These are phyloP conservation scores for Colletotrichum incanum DNA, from an alignment of 2,329 filamentous ascomycete species.

Conservation along the genomic window DNA sequence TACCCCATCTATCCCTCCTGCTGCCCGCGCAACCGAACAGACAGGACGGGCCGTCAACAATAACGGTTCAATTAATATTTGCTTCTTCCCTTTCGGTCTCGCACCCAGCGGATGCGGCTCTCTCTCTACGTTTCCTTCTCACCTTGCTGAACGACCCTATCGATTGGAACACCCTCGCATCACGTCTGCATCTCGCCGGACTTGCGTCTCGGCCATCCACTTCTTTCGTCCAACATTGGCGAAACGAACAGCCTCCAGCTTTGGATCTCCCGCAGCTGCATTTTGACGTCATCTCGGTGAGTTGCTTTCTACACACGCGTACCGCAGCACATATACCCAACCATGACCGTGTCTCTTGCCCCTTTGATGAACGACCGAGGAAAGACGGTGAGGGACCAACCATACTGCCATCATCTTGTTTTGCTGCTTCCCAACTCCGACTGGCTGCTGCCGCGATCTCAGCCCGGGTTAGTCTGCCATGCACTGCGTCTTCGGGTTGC, in stretches of 20 bases:
- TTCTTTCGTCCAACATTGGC: slow-evolving; percentile 16
- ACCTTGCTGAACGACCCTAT: slow-evolving; percentile 13
- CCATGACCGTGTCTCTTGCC: slow-evolving; percentile 17
- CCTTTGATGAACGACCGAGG: slow-evolving; percentile 12
- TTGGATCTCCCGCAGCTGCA: slow-evolving; percentile 11
- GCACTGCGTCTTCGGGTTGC: slow-evolving; percentile 19
- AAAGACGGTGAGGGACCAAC: slow-evolving; percentile 32
- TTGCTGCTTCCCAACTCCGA: slow-evolving; percentile 5
- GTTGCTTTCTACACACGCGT: slow-evolving; percentile 14
- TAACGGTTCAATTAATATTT: slow-evolving; percentile 26
- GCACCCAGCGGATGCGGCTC: slow-evolving; percentile 24
- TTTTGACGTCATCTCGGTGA: slow-evolving; percentile 43
- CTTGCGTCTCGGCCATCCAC: slow-evolving; percentile 10
- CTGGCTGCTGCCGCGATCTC: slow-evolving; percentile 25
- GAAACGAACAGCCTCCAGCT: slow-evolving; percentile 16
- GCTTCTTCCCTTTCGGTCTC: slow-evolving; percentile 26
- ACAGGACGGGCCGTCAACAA: slow-evolving; percentile 38
- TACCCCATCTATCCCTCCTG: slow-evolving; percentile 36
- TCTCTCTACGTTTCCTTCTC: neutral
- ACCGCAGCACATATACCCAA: slow-evolving; percentile 27
- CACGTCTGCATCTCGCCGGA: slow-evolving; percentile 11
- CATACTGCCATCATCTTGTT: slow-evolving; percentile 8
- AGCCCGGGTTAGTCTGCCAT: neutral
- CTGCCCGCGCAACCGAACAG: slow-evolving; percentile 41
- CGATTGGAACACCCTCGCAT: slow-evolving; percentile 18